Evolutionary conservation across 2,329 filamentous ascomycete species (phyloP), one percentile per base, ranked within the genome.

Genomic region (Chalaropsis ovoidea): DNA sequence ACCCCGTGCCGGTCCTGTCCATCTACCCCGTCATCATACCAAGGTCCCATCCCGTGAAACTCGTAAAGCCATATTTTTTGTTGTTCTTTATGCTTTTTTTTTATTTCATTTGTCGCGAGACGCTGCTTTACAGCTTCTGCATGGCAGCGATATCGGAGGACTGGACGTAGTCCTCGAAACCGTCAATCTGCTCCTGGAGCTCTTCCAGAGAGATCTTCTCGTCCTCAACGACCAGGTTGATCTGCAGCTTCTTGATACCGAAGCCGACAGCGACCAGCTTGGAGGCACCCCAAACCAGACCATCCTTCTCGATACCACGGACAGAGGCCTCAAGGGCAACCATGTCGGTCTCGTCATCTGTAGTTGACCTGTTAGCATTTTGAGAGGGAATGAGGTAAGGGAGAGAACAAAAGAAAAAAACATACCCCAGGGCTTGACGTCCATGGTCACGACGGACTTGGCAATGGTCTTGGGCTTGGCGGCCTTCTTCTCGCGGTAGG

Each of bases 221-320:
- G 54, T 99, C 94, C 83, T 97, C 94, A 70, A 97, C 81, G 72
- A 97, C 91, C 72, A 97, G 79, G 87, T 90, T 97, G 82, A 99
- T 95, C 85, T 97, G 93, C 70, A 99, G 86, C 86, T 97, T 97
- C 84, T 89, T 94, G 83, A 99, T 95, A 83, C 94, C 94, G 83
- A 90, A 99, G 74, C 92, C 93, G 73, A 99, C 87, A 71, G 92
- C 77, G 63, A 95, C 87, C 70, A 96, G 82, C 83, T 94, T 89
- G 77, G 89, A 92, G 70, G 82, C 86, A 86, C 93, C 93, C 94
- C 94, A 99, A 70, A 95, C 86, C 69, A 99, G 89, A 80, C 94
- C 94, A 62, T 97, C 93, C 83, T 88, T 86, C 79, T 93, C 85
- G 72, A 97, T 93, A 71, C 80, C 78, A 73, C 90, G 88, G 72